phyloP scores from a whole-genome alignment of 192 early-diverging fungal genomes.

The Dissophora globulifera region DNA sequence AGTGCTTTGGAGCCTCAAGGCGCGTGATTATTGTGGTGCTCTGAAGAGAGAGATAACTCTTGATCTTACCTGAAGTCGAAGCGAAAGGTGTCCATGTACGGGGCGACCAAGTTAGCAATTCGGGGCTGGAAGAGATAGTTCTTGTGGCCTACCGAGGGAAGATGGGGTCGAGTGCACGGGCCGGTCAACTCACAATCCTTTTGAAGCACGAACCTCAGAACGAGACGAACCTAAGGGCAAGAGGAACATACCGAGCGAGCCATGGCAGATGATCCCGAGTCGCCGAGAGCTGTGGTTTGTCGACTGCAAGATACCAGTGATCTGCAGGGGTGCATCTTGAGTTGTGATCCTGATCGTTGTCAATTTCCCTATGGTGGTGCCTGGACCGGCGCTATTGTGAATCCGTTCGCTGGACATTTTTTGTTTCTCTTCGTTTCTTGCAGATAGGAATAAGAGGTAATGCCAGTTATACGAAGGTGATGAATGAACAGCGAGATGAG shows the following conservation, averaged over 20 bases:
- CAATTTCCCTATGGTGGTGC: slow-evolving; percentile 1
- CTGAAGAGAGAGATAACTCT: not conserved
- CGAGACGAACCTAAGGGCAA: not conserved
- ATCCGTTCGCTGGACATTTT: not conserved
- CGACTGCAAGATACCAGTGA: slow-evolving; percentile 18
- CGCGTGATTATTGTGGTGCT: not conserved
- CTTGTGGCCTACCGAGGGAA: slow-evolving; percentile 17
- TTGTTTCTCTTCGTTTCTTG: too few relatives aligned
- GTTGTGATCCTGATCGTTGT: slow-evolving; percentile 3
- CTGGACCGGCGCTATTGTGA: not conserved
- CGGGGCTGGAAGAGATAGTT: slow-evolving; percentile 26
- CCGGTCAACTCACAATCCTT: not conserved
- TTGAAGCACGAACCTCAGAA: not conserved
- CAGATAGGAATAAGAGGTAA: too few relatives aligned
- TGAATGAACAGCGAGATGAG: not conserved
- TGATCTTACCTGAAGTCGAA: slow-evolving; percentile 43
- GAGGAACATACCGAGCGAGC: slow-evolving; percentile 13
- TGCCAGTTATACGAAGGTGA: not conserved
- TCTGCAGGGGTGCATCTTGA: not conserved
- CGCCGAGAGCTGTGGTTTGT: slow-evolving; percentile 11
- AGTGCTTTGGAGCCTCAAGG: not conserved
- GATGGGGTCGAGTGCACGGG: not conserved
- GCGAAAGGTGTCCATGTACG: slow-evolving; percentile 44
- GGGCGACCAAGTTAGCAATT: slow-evolving; percentile 20
- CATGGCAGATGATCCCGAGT: slow-evolving; percentile 31